A percentile compares a stretch with the other conserved stretches of the same genome.
Evolutionary conservation across 169 alveolate species (phyloP).

Genomic region (Plasmodium adleri): DNA sequence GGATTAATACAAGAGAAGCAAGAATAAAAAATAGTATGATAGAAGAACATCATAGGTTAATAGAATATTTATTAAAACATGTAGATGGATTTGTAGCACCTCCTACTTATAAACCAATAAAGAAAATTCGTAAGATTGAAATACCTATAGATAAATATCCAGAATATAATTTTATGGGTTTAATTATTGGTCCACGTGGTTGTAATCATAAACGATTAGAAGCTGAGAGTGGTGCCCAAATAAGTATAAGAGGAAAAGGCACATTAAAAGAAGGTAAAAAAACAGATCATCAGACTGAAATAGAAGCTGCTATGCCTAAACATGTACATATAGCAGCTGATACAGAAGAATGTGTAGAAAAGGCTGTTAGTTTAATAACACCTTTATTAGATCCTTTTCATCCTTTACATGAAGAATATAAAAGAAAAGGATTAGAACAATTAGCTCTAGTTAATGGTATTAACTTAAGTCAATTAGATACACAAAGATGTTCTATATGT

Average conservation of each 20-base stretch:
- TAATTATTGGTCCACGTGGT: conserved; percentile 96
- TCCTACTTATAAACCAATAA: conserved; percentile 91
- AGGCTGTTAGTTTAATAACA: conserved; percentile 89
- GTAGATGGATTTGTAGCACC: conserved; percentile 92
- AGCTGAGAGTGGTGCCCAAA: conserved; percentile 93
- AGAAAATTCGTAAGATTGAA: conserved; percentile 88
- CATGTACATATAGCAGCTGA: conserved; percentile 91
- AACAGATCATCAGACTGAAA: conserved; percentile 91
- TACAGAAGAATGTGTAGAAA: conserved; percentile 86
- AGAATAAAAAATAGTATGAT: conserved; percentile 91
- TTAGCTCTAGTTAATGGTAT: conserved; percentile 90
- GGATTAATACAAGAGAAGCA: conserved; percentile 93
- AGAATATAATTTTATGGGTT: conserved; percentile 94
- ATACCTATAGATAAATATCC: conserved; percentile 93
- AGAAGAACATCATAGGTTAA: conserved; percentile 89
- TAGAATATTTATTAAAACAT: conserved; percentile 88
- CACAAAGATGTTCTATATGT: conserved; percentile 86
- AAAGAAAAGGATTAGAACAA: conserved; percentile 90
- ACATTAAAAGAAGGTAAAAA: conserved; percentile 93
- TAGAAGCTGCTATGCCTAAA: conserved; percentile 92
- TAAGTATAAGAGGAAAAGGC: conserved; percentile 92
- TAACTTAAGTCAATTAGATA: conserved; percentile 82
- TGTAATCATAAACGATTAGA: conserved; percentile 94
- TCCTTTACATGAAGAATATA: conserved; percentile 90
- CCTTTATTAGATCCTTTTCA: conserved; percentile 91